Base-by-base conservation (phyloP, 73 alveolate genomes). In the Loxodes magnus region DNA sequence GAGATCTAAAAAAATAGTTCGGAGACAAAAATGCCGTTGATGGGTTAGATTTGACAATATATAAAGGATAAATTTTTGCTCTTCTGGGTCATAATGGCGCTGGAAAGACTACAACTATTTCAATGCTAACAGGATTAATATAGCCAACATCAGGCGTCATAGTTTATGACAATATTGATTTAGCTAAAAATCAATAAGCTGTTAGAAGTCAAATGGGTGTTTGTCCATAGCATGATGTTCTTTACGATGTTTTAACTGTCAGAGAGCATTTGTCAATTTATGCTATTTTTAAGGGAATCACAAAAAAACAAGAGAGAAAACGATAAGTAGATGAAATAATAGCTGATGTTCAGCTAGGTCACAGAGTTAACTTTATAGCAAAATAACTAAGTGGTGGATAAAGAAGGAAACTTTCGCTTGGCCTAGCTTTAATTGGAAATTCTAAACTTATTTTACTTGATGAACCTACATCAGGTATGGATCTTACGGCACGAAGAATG, bases 41-140 rank as follows among this genome's bases (percentile, higher is more conserved):
- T 19, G 82, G 76, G 39, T 62, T 92, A 4, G 69, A 60, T 66
- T 50, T 94, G 34, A 86, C 94, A 12, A 81, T 63, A 50, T 38
- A 19, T 17, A 12, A 2, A 23, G 65, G 64, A 17, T 10, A 94
- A 60, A 94, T 94, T 4, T 80, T 85, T 68, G 99, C 98, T 2
- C 71, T 94, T 35, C 74, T 94, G 15, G 98, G 99, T 23, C 99
- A 94, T 59, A 94, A 94, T 53, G 99, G 99, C 1, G 98, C 99
- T 28, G 99, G 99, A 20, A 94, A 94, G 65, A 85, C 99, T 0
- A 75, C 99, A 0, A 87, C 97, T 20, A 87, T 93, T 52, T 70
- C 92, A 7, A 86, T 90, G 72, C 58, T 65, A 24, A 50, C 70
- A 0, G 79, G 79, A 9, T 36, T 65, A 51, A 35, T 55, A 16